These are phyloP conservation scores for Hypoxylon lenormandii DNA, from an alignment of 495 filamentous ascomycete species.

Conservation along the genomic window DNA sequence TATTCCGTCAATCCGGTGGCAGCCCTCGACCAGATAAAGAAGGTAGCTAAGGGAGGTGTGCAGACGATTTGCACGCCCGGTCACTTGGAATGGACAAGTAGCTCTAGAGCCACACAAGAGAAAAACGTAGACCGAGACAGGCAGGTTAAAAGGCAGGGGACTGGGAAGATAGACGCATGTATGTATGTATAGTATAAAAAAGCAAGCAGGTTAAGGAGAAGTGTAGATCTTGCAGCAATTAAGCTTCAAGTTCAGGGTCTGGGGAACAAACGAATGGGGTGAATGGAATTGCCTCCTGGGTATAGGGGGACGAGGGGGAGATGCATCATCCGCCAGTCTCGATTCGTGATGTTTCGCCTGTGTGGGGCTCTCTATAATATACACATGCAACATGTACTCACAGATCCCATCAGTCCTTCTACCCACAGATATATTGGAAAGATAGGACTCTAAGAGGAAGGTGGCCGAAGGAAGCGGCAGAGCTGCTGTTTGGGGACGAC, in stretches of 20 bases:
- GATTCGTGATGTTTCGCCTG: slow-evolving; percentile 43
- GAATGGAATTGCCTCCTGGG: background rate
- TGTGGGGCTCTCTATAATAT: slow-evolving; percentile 36
- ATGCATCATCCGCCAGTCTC: slow-evolving; percentile 35
- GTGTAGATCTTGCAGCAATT: slow-evolving; percentile 8
- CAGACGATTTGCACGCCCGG: background rate
- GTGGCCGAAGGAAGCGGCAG: slow-evolving; percentile 38
- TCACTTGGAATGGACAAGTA: slow-evolving; percentile 8
- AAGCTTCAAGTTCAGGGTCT: slow-evolving; percentile 12
- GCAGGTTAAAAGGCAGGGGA: slow-evolving; percentile 18
- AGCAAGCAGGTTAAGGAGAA: slow-evolving; percentile 7
- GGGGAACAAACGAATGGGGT: slow-evolving; percentile 1
- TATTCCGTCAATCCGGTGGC: slow-evolving; percentile 40
- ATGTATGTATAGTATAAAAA: slow-evolving; percentile 6
- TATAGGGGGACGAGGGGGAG: slow-evolving; percentile 2
- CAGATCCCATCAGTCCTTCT: slow-evolving; percentile 21
- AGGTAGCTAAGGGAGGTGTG: slow-evolving; percentile 24
- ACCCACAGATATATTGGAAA: background rate
- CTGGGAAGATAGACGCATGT: background rate
- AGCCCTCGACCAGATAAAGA: slow-evolving; percentile 40
- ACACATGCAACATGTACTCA: no score
- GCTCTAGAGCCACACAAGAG: slow-evolving; percentile 13
- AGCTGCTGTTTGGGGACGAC: slow-evolving; percentile 44
- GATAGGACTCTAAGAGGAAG: slow-evolving; percentile 42
- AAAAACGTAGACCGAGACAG: slow-evolving; percentile 32